Conservation (phyloP, 148 eudicot genomes). For the Salicornia ramosissima region DNA sequence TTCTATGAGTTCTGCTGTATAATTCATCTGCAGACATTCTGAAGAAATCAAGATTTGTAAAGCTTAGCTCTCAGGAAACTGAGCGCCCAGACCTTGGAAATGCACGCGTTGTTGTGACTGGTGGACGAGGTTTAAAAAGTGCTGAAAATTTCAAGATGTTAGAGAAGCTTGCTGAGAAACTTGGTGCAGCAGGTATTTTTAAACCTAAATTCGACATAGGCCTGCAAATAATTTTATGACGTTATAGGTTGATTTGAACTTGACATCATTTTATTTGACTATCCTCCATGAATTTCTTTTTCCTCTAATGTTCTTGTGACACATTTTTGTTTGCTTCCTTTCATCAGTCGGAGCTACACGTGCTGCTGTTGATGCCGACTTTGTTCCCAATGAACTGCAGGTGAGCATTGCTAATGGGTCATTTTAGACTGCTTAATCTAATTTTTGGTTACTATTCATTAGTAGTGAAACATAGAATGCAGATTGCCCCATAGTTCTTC, state of each 20-base stretch:
- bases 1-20: neutral
- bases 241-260: too few species aligned
- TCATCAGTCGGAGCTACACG: slow-evolving; percentile 90
- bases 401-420: slow-evolving; percentile 26
- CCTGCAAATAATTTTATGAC: neutral
- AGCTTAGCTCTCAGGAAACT: slow-evolving; percentile 57
- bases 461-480: too few species aligned
- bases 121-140: slow-evolving; percentile 84
- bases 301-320: neutral
- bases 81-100: slow-evolving; percentile 95
- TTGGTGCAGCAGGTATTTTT: slow-evolving; percentile 84
- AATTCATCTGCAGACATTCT: slow-evolving; percentile 44
- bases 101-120: slow-evolving; percentile 87
- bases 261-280: neutral
- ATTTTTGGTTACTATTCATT: too few species aligned
- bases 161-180: slow-evolving; percentile 93
- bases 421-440: neutral
- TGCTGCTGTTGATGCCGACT: slow-evolving; percentile 99
- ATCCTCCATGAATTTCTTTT: neutral
- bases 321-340: slow-evolving; percentile 8
- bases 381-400: slow-evolving; percentile 88
- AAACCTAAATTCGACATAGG: neutral
- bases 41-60: slow-evolving; percentile 58
- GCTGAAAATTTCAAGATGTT: slow-evolving; percentile 86
- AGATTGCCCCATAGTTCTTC: neutral